Evolutionary conservation across 352 stramenopile species (phyloP), one percentile per base, ranked within the genome.

Genomic region (Peronospora tabacina): DNA sequence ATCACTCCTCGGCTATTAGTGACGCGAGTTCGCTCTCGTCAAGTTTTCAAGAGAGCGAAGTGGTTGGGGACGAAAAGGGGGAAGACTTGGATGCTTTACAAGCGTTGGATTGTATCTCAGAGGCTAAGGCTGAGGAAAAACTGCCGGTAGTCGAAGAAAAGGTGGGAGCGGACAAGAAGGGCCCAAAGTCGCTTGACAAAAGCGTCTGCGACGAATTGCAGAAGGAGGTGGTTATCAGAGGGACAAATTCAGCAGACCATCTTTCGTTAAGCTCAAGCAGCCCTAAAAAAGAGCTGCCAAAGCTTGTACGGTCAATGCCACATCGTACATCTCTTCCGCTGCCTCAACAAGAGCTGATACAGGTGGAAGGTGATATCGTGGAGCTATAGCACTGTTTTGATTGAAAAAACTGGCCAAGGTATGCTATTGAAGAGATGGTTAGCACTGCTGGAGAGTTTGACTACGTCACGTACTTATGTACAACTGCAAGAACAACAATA

Each of bases 341-440:
- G 32, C 61, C 67, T 15, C 65, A 67, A 12, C 69, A 80, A 52
- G 64, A 80, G 35, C 42, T 83, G 17, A 48, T 80, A 29, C 53
- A 76, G 44, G 72, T 83, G 20, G 72, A 83, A 30, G 72, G 72
- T 11, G 72, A 83, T 22, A 83, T 83, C 30, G 69, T 83, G 39
- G 72, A 83, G 51, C 64, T 83, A 12, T 83, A 63, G 53, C 11
- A 10, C 35, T 20, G 24, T 8, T 19, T 17, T 26, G 2, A 35
- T 12, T 13, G 6, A 11, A 39, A 11, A 39, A 45, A 22, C 34
- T 5, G 42, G 16, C 22, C 26, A 56, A 47, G 7, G 38, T 59
- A 63, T 58, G 52, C 16, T 61, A 58, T 52, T 57, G 36, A 15
- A n/a, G 38, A 51, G 37, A 39, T 42, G 13, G 16, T 37, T 54